These are phyloP conservation scores for Gracilaria domingensis DNA, from an alignment of 23 red algal species.

Conservation along the genomic window DNA sequence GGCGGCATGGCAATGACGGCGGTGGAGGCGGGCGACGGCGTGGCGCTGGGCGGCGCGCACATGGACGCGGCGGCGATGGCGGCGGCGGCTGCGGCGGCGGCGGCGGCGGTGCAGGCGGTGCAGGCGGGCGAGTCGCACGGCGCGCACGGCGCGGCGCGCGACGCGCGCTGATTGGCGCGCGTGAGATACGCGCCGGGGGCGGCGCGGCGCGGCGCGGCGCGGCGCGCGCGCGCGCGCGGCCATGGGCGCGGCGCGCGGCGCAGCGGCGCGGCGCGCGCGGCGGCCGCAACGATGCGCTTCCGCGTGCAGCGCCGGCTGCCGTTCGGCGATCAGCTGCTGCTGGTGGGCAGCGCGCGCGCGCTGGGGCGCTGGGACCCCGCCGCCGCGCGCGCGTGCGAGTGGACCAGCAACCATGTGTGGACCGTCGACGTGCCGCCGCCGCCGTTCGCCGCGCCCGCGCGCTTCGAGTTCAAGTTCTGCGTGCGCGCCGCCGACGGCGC, in stretches of 20 bases:
- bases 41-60: too few relatives aligned
- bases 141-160: neutral
- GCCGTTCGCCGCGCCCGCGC: slow-evolving; percentile 20
- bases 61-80: slow-evolving; percentile 8
- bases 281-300: slow-evolving; percentile 48
- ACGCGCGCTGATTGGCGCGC: neutral
- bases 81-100: slow-evolving; percentile 10
- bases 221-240: neutral
- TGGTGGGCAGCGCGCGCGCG: slow-evolving; percentile 25
- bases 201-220: neutral
- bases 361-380: slow-evolving; percentile 35
- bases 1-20: neutral
- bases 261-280: neutral
- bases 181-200: neutral
- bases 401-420: slow-evolving; percentile 44
- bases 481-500: slow-evolving; percentile 28
- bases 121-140: too few relatives aligned
- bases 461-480: slow-evolving; percentile 82
- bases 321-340: slow-evolving; percentile 42
- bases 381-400: slow-evolving; percentile 1
- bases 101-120: neutral
- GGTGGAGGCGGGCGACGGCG: too few relatives aligned
- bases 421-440: slow-evolving; percentile 39
- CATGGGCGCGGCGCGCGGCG: neutral
- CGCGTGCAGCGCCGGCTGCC: slow-evolving; percentile 35